Evolutionary conservation across 257 asterid genomes (phyloP).

Genomic region (Penstemon davidsonii): DNA sequence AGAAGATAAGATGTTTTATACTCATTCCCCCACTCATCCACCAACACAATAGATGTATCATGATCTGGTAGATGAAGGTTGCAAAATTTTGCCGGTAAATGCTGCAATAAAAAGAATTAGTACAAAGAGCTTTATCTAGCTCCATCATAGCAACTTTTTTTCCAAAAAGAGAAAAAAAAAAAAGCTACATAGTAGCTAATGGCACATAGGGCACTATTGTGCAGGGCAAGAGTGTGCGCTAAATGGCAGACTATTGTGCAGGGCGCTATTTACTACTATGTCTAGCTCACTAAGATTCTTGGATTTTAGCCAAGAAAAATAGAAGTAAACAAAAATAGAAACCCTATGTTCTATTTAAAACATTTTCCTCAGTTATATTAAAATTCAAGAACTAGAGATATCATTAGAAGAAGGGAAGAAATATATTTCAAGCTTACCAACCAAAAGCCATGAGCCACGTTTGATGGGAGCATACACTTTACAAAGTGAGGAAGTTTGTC

Average conservation of each 20-base stretch:
- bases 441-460: constrained; percentile 92
- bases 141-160: too few species aligned
- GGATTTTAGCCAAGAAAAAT: too few species aligned
- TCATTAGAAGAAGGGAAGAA: background rate
- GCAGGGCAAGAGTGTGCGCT: too few species aligned
- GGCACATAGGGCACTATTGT: too few species aligned
- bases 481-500: constrained; percentile 56
- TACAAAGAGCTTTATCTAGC: background rate
- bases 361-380: too few species aligned
- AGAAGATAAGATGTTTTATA: constrained; percentile 64
- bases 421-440: constrained; percentile 50
- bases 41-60: constrained; percentile 59
- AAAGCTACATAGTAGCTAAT: too few species aligned
- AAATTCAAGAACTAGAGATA: too few species aligned
- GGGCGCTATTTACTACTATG: too few species aligned
- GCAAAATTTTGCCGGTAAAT: constrained; percentile 72
- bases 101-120: constrained; percentile 46
- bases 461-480: constrained; percentile 94
- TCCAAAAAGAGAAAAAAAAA: too few species aligned
- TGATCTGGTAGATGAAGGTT: constrained; percentile 51
- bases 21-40: constrained; percentile 89
- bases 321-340: background rate
- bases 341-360: background rate
- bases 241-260: too few species aligned
- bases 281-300: too few species aligned